These are phyloP conservation scores for Fusarium temperatum DNA, from an alignment of 2,329 filamentous ascomycete genomes.

Conservation along the genomic window DNA sequence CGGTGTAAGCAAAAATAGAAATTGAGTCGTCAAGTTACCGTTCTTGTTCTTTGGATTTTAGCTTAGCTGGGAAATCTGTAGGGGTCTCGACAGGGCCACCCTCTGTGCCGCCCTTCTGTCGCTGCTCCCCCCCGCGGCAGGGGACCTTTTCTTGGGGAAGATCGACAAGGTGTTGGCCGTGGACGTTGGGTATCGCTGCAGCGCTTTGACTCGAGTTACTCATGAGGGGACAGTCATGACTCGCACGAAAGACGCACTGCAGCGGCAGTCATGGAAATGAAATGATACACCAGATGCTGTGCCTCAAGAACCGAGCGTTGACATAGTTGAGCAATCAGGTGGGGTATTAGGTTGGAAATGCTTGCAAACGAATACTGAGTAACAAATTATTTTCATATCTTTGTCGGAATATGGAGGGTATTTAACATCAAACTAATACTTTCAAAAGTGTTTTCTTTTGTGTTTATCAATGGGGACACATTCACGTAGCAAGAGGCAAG, in stretches of 20 bases:
- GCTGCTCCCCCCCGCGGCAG: too few relatives aligned
- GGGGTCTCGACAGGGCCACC: background rate
- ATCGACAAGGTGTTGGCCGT: background rate
- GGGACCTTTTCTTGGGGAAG: background rate
- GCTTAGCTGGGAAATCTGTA: background rate
- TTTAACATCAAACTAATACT: rapidly evolving
- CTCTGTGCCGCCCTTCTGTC: background rate
- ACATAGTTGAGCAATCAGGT: rapidly evolving
- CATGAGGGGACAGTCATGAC: background rate
- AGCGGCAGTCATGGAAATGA: too few relatives aligned
- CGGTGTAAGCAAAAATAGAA: background rate
- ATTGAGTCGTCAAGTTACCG: background rate
- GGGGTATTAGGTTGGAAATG: rapidly evolving
- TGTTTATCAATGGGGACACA: rapidly evolving
- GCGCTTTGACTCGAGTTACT: background rate
- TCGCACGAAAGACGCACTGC: background rate
- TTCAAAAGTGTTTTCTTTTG: rapidly evolving
- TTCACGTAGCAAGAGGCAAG: background rate
- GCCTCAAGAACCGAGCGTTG: too few relatives aligned
- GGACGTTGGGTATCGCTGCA: background rate
- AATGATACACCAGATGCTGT: background rate
- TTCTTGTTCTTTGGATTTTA: background rate
- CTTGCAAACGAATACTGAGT: rapidly evolving
- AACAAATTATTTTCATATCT: rapidly evolving
- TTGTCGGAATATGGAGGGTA: too few relatives aligned